These are phyloP conservation scores for Digitaria exilis DNA, from an alignment of 202 grass and related monocot genomes.

Conservation along the genomic window DNA sequence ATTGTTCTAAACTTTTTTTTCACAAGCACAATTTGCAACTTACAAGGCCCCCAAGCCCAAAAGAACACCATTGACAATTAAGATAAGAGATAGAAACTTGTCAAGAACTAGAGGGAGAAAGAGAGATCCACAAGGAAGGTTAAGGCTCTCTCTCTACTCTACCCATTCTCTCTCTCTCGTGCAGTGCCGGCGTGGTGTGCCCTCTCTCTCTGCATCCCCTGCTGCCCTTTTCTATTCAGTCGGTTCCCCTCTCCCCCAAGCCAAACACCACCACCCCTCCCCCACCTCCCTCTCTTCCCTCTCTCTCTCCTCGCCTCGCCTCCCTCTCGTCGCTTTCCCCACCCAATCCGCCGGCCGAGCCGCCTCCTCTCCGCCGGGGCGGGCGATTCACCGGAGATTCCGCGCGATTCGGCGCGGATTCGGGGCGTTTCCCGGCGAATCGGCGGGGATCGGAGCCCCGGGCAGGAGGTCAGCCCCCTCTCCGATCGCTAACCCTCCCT, in stretches of 20 bases:
- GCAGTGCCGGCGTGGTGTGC: constrained; percentile 6
- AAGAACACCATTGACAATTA: background rate
- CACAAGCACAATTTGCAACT: background rate
- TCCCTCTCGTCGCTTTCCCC: constrained; percentile 29
- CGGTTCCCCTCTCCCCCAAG: constrained; percentile 42
- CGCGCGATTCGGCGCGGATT: constrained; percentile 40
- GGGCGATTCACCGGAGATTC: constrained; percentile 39
- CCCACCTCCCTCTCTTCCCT: background rate
- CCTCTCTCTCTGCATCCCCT: constrained; percentile 3
- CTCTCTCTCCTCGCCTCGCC: background rate
- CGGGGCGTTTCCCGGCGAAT: constrained; percentile 46
- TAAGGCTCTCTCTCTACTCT: background rate
- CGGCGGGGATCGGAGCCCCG: constrained; percentile 47
- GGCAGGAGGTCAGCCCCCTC: constrained; percentile 50
- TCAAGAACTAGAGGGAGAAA: background rate
- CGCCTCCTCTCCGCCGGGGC: constrained; percentile 8
- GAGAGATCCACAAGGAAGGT: constrained; percentile 37
- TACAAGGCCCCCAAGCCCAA: background rate
- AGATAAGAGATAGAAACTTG: background rate
- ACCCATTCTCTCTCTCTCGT: background rate
- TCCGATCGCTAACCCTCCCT: constrained; percentile 33
- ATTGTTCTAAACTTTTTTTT: background rate
- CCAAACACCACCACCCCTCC: constrained; percentile 31
- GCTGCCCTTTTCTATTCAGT: constrained; percentile 44
- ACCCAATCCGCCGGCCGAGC: constrained; percentile 38